These are phyloP conservation scores for Fusarium acutatum DNA, from an alignment of 2,329 filamentous ascomycete species.

Conservation along the genomic window DNA sequence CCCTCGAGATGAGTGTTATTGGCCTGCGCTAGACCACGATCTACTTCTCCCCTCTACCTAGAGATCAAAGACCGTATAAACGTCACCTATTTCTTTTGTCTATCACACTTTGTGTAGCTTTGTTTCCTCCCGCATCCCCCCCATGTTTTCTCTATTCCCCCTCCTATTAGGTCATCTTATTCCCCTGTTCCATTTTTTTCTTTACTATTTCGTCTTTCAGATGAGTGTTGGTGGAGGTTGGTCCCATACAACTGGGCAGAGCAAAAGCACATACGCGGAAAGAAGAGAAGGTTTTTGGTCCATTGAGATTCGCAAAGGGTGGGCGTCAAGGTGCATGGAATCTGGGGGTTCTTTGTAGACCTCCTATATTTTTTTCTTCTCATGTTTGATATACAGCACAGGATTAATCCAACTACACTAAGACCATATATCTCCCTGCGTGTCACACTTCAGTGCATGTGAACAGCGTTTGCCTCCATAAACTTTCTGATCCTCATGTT, in stretches of 20 bases:
- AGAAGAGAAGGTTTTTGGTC: constrained; percentile 31
- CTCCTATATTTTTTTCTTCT: constrained; percentile 16
- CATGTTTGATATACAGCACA: constrained; percentile 26
- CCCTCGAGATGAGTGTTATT: constrained; percentile 96
- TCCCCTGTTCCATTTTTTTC: constrained; percentile 15
- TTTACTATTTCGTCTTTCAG: constrained; percentile 19
- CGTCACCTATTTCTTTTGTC: constrained; percentile 25
- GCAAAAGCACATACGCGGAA: constrained; percentile 25
- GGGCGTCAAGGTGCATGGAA: constrained; percentile 42
- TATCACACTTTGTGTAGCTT: constrained; percentile 29
- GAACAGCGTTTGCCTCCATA: neutral
- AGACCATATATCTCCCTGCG: neutral
- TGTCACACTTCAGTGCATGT: neutral
- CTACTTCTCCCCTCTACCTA: neutral
- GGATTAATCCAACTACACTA: constrained; percentile 24
- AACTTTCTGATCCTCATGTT: neutral
- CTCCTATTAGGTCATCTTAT: constrained; percentile 17
- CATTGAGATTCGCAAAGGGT: constrained; percentile 37
- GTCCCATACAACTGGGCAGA: constrained; percentile 22
- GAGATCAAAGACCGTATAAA: constrained; percentile 20
- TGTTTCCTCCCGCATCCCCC: constrained; percentile 7
- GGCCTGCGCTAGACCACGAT: constrained; percentile 68
- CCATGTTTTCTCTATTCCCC: constrained; percentile 16
- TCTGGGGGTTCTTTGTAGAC: constrained; percentile 23
- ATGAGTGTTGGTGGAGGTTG: constrained; percentile 23